A percentile compares a stretch with the other conserved stretches of the same genome.
These are phyloP conservation scores for Aegle marmelos DNA, from an alignment of 345 rosid genomes.

Conservation along the genomic window DNA sequence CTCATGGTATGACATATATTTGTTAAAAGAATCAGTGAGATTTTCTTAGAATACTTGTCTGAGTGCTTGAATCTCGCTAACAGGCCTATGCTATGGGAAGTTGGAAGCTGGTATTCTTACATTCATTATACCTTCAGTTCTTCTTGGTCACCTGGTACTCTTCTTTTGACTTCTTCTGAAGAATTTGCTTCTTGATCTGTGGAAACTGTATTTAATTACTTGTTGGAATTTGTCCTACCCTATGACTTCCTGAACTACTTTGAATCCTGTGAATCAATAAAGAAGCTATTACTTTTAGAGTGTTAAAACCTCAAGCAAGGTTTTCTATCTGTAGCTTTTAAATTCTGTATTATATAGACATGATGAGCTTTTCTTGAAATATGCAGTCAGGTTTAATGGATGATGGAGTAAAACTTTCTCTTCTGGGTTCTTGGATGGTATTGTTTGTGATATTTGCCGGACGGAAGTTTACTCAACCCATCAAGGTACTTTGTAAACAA, in stretches of 20 bases:
- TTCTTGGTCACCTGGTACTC: constrained; percentile 89
- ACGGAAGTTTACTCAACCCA: constrained; percentile 87
- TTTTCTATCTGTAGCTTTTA: background rate
- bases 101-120: constrained; percentile 92
- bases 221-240: background rate
- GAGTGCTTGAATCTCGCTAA: constrained; percentile 13
- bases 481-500: constrained; percentile 51
- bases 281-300: background rate
- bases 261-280: background rate
- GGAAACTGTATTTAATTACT: background rate
- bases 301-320: background rate
- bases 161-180: background rate
- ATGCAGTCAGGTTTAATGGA: constrained; percentile 78
- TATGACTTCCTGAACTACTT: background rate
- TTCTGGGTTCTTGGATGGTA: constrained; percentile 83
- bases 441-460: constrained; percentile 85
- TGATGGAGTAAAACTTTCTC: constrained; percentile 55
- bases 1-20: background rate
- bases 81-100: constrained; percentile 95
- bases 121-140: constrained; percentile 74
- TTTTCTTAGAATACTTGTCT: background rate
- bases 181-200: background rate
- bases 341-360: background rate
- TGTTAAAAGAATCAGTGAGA: background rate
- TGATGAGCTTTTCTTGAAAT: constrained; percentile 17